Base-by-base conservation (phyloP, 441 rosid genomes). In the Syzygium syzygioides region DNA sequence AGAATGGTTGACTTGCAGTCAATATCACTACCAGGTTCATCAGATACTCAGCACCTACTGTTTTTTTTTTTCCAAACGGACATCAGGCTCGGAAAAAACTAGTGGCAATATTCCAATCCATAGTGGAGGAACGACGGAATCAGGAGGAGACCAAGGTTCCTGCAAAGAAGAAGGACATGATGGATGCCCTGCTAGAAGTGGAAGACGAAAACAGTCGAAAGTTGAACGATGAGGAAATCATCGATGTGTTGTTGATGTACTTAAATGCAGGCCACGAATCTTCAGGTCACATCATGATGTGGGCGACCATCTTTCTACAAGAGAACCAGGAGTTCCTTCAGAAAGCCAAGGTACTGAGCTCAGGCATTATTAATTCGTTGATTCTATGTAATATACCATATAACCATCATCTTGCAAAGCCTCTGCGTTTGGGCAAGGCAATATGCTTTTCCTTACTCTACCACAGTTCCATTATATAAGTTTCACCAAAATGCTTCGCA, bases 221-320 rank as follows among this genome's bases (percentile, higher is more conserved):
- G 90, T 90, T 98, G 88, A 92, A 90, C 1, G 94, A 96, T 1
- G 94, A 96, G 86, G 98, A 98, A 59, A 95, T 96, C 89, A 95
- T 96, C 30, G 99, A 98, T 86, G 71, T 97, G 50, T 85, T 96
- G 85, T 23, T 98, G 50, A 96, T 96, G 98, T 97, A 97, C 90
- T 91, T 97, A 86, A 96, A 96, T 92, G 99, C 97, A 0, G 98
- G 98, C 87, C 99, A 98, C 87, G 99, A 96, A 92, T 96, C 99
- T 68, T 97, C 99, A 4, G 99, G 95, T 20, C 99, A 97, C 89
- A 91, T 94, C 86, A 95, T 93, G 3, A 97, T 95, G 96, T 96
- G 99, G 99, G 94, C 98, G 2, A 87, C 95, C 55, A 30, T 94
- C 91, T 94, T 93, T 87, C 95, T 96, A 57, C 95, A 96, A 71